These are phyloP conservation scores for Monilinia laxa DNA, from an alignment of 2,329 filamentous ascomycete genomes.

Conservation along the genomic window DNA sequence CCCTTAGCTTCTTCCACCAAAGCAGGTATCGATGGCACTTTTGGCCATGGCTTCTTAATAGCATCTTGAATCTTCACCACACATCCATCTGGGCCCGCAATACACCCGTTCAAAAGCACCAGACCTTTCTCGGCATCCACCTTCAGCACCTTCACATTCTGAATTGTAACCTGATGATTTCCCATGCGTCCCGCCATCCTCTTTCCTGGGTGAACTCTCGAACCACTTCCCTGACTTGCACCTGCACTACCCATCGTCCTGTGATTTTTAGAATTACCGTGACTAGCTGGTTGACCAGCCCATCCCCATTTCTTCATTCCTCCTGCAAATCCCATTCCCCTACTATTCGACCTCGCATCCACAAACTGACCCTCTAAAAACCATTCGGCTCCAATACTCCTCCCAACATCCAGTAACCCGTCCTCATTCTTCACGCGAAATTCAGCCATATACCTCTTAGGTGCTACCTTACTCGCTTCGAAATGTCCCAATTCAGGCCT, in stretches of 20 bases:
- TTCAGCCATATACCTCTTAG: constrained; percentile 81
- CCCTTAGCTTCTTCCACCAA: constrained; percentile 52
- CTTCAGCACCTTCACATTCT: constrained; percentile 87
- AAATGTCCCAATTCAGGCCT: constrained; percentile 85
- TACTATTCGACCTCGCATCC: constrained; percentile 74
- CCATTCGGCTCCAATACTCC: constrained; percentile 79
- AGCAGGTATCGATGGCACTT: constrained; percentile 46
- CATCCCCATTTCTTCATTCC: constrained; percentile 98
- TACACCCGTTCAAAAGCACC: constrained; percentile 80
- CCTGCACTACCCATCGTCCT: constrained; percentile 87
- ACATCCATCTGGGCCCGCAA: constrained; percentile 85
- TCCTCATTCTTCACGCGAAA: constrained; percentile 76
- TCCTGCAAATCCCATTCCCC: constrained; percentile 92
- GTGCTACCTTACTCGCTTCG: constrained; percentile 74
- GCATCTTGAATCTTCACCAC: constrained; percentile 86
- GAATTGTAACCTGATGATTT: constrained; percentile 79
- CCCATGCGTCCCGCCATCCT: constrained; percentile 98
- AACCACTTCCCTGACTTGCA: constrained; percentile 87
- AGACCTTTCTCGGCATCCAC: constrained; percentile 85
- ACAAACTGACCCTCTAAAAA: constrained; percentile 89
- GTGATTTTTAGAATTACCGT: constrained; percentile 95
- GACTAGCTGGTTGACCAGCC: constrained; percentile 81
- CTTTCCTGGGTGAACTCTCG: constrained; percentile 90
- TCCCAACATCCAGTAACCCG: constrained; percentile 75
- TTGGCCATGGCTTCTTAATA: constrained; percentile 78